Evolutionary conservation across 2,329 filamentous ascomycete genomes (phyloP).

Genomic region (Clathrospora elynae): DNA sequence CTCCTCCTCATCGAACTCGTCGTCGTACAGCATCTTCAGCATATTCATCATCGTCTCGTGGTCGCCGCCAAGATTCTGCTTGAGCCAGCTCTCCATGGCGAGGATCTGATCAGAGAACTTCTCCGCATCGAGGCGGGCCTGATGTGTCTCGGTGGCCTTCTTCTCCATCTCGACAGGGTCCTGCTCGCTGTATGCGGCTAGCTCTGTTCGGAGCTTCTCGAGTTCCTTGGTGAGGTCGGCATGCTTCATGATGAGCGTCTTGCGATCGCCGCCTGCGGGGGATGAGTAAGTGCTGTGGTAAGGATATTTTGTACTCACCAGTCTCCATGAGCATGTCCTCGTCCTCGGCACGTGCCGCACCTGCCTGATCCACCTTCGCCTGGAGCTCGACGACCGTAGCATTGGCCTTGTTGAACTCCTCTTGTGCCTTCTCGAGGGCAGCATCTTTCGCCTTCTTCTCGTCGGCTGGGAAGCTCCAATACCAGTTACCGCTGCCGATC

Average conservation of each 20-base stretch:
- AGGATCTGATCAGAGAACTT: constrained; percentile 53
- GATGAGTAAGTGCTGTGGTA: background rate
- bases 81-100: constrained; percentile 54
- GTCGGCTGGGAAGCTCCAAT: constrained; percentile 69
- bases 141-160: constrained; percentile 43
- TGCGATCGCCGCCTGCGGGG: constrained; percentile 38
- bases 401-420: constrained; percentile 47
- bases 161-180: constrained; percentile 54
- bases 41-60: constrained; percentile 52
- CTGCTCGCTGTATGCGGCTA: constrained; percentile 53
- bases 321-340: constrained; percentile 44
- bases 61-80: constrained; percentile 45
- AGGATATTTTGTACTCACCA: constrained; percentile 21
- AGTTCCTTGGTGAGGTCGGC: constrained; percentile 45
- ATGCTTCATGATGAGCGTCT: constrained; percentile 47
- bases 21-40: constrained; percentile 56
- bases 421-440: constrained; percentile 45
- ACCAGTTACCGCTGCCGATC: constrained; percentile 74
- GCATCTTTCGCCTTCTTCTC: constrained; percentile 56
- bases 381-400: constrained; percentile 47
- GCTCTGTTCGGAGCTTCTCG: constrained; percentile 47
- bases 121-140: constrained; percentile 41
- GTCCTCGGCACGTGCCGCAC: constrained; percentile 48
- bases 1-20: constrained; percentile 61
- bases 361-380: constrained; percentile 48